Evolutionary conservation across 108 stramenopile genomes (phyloP).

Genomic region (Parietichytrium sp.): DNA sequence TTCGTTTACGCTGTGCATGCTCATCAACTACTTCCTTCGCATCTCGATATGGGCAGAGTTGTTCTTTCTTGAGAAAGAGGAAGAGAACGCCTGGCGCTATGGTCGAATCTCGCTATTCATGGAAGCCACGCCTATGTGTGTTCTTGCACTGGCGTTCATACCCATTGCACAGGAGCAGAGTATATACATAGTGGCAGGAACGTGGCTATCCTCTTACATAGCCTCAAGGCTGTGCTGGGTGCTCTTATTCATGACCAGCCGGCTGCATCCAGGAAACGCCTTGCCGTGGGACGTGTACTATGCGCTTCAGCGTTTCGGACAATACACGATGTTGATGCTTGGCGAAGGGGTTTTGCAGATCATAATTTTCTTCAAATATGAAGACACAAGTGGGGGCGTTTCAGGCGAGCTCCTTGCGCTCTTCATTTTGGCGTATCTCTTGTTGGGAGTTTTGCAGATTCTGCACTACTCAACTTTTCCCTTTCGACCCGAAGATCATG

Average conservation of each 20-base stretch:
- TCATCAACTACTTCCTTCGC: not conserved
- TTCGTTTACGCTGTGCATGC: not conserved
- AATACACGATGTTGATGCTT: constrained; percentile 30
- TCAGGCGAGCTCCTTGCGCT: not conserved
- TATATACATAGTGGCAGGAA: not conserved
- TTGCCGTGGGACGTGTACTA: constrained; percentile 15
- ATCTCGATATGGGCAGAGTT: constrained; percentile 1
- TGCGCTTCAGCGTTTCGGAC: constrained; percentile 7
- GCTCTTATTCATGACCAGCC: not conserved
- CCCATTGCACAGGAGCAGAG: not conserved
- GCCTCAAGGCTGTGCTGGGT: not conserved
- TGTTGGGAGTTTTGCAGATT: constrained; percentile 19
- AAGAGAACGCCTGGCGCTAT: not conserved
- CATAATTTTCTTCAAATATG: no score
- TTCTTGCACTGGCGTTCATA: not conserved
- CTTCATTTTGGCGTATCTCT: not conserved
- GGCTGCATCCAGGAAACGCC: not conserved
- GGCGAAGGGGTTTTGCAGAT: constrained; percentile 31
- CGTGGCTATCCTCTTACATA: not conserved
- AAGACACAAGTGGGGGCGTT: not conserved
- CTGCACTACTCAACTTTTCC: constrained; percentile 5
- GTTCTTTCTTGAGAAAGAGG: not conserved
- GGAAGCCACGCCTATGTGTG: not conserved
- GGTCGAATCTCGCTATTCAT: not conserved
- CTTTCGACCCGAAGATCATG: not conserved